Percentiles rank a stretch among this genome's conserved stretches.
phyloP scores from a whole-genome alignment of 164 flowering plant genomes.

The Taxillus chinensis region DNA sequence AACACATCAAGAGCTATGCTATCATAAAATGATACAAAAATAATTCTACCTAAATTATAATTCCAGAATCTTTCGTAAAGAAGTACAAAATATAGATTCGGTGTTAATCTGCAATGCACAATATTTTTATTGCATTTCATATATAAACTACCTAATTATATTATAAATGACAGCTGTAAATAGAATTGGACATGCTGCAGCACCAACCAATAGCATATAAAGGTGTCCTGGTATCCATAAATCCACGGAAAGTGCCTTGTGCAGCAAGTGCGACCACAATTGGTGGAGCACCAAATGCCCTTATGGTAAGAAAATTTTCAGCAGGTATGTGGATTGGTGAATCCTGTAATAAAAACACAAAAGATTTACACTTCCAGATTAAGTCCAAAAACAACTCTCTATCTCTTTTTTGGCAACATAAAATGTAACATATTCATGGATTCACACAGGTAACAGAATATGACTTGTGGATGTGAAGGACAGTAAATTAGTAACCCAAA shows the following conservation, averaged over 20 bases:
- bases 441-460: no score
- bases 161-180: neutral
- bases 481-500: no score
- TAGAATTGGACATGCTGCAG: conserved; percentile 1
- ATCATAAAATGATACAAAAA: neutral
- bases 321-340: conserved; percentile 87
- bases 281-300: conserved; percentile 93
- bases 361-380: conserved; percentile 1
- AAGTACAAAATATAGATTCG: no score
- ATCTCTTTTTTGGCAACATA: neutral
- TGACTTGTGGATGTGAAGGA: no score
- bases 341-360: conserved; percentile 39
- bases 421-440: neutral
- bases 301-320: conserved; percentile 58
- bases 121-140: no score
- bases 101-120: no score
- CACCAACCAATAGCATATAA: conserved; percentile 80
- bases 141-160: neutral
- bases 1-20: neutral
- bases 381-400: neutral
- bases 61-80: no score
- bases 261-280: conserved; percentile 93
- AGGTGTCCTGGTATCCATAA: conserved; percentile 92
- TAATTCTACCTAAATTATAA: no score
- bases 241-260: conserved; percentile 96